Evolutionary conservation across 768 basidiomycete species (phyloP).

Genomic region (Gloeophyllum trabeum): DNA sequence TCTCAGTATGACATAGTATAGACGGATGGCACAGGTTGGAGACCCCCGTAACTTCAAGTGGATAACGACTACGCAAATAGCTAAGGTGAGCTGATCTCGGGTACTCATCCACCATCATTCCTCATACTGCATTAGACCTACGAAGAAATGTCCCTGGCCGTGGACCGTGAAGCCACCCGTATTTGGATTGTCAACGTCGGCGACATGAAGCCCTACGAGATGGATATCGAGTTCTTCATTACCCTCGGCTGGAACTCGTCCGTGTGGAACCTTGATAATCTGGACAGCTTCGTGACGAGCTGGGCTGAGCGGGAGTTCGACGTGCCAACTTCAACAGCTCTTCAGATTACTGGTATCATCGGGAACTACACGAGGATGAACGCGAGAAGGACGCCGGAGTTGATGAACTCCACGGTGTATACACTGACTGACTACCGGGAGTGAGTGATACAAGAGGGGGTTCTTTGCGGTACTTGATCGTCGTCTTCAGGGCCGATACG

Average conservation of each 20-base stretch:
- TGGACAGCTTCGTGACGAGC: constrained; percentile 34
- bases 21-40: constrained; percentile 49
- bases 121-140: constrained; percentile 32
- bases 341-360: constrained; percentile 37
- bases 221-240: constrained; percentile 61
- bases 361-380: constrained; percentile 45
- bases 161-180: constrained; percentile 42
- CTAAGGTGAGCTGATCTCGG: neutral
- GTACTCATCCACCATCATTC: neutral
- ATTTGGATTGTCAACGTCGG: constrained; percentile 73
- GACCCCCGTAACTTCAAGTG: neutral
- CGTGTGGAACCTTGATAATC: constrained; percentile 41
- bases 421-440: constrained; percentile 60
- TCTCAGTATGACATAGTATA: neutral
- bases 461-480: too few relatives aligned
- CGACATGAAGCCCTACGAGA: constrained; percentile 65
- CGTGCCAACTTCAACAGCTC: constrained; percentile 25
- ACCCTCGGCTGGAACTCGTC: constrained; percentile 49
- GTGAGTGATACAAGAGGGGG: too few relatives aligned
- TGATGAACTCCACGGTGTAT: constrained; percentile 49
- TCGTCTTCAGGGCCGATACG: constrained; percentile 37
- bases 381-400: constrained; percentile 53
- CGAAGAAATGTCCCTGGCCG: constrained; percentile 61
- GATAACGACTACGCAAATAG: neutral
- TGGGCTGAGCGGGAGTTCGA: constrained; percentile 65